These are phyloP conservation scores for Penicillium bialowiezense DNA, from an alignment of 495 filamentous ascomycete species.

Conservation along the genomic window DNA sequence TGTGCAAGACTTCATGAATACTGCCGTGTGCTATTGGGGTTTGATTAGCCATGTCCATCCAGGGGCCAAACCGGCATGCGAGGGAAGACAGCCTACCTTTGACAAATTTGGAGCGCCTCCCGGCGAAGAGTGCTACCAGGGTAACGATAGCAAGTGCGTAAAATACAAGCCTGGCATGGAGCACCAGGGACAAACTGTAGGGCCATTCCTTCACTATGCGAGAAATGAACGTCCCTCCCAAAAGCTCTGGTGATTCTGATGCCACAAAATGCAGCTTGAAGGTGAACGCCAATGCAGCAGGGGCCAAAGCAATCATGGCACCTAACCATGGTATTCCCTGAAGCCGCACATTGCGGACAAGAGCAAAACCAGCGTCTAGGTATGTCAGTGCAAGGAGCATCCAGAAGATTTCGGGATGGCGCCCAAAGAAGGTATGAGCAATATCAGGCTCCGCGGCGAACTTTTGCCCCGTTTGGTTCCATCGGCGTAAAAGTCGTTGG, in stretches of 20 bases:
- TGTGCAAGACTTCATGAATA: conserved; percentile 65
- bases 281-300: conserved; percentile 56
- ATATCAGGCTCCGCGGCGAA: conserved; percentile 86
- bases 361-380: conserved; percentile 37
- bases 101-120: neutral
- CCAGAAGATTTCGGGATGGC: conserved; percentile 68
- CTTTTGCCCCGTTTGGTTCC: conserved; percentile 98
- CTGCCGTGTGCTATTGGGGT: conserved; percentile 13
- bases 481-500: conserved; percentile 66
- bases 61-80: neutral
- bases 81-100: conserved; percentile 14
- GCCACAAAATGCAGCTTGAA: conserved; percentile 83
- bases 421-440: conserved; percentile 61
- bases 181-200: conserved; percentile 46
- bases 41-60: conserved; percentile 8
- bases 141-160: conserved; percentile 46
- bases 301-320: conserved; percentile 14
- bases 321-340: conserved; percentile 23
- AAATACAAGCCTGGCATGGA: conserved; percentile 41
- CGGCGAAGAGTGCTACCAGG: conserved; percentile 24
- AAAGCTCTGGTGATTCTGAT: conserved; percentile 82
- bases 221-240: conserved; percentile 52
- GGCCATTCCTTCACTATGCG: conserved; percentile 44
- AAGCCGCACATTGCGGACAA: conserved; percentile 30
- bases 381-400: conserved; percentile 69